Evolutionary conservation across 345 rosid species (phyloP), one percentile per base, ranked within the genome.

Genomic region (Nephelium lappaceum): DNA sequence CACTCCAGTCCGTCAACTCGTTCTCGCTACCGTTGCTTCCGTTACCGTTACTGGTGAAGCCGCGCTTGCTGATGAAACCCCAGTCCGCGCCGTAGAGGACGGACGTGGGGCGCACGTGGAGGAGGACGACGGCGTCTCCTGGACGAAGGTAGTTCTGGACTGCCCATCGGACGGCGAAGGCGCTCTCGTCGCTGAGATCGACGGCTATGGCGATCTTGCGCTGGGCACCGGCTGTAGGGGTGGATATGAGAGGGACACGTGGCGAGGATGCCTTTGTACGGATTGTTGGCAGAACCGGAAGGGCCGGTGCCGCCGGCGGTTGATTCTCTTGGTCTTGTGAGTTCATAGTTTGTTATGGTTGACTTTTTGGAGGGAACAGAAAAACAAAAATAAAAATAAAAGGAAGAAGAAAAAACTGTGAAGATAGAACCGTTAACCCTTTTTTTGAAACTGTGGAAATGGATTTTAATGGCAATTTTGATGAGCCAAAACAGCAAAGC

Each of bases 81-180:
- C 92, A 92, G 67, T 92, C 96, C 14, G 93, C 94, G 49, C 92
- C 96, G 75, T 89, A 92, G 55, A 92, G 91, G 39, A 86, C 85
- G 61, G 85, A 80, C 18, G 96, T 92, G 16, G 88, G 88, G 0
- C 87, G 87, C 27, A 92, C 93, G 65, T 92, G 94, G 81, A 90
- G 87, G 43, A 90, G 88, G 74, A 90, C 77, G 62, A 90, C 93
- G 51, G 87, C 82, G 77, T 92, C 92, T 0, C 90, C 91, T 0
- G 87, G 89, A 14, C 94, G 93, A 53, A 92, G 89, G 81, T 92
- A 92, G 84, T 92, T 88, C 55, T 86, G 85, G 31, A 87, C 88
- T 2, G 92, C 86, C 94, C 96, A 92, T 10, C 89, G 86, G 77
- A 92, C 90, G 63, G 92, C 89, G 78, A 77, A 82, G 16, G 91